These are phyloP conservation scores for Serendipita sp. DNA, from an alignment of 768 basidiomycete genomes.

Conservation along the genomic window DNA sequence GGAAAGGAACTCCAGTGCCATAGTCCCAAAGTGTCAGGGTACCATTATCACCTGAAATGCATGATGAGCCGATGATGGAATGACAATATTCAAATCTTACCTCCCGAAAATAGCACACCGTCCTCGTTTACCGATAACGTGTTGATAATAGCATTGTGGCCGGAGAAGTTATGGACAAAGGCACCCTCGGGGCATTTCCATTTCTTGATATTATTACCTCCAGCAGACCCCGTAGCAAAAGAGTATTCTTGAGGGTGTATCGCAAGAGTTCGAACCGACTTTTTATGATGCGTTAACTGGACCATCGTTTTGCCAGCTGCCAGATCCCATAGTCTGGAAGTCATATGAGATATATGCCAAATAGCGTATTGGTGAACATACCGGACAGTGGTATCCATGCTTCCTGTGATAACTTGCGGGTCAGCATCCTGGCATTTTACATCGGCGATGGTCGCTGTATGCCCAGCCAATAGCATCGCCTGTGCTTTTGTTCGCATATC, in stretches of 20 bases:
- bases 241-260: conserved; percentile 95
- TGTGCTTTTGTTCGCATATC: conserved; percentile 98
- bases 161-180: conserved; percentile 92
- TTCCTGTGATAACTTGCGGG: conserved; percentile 94
- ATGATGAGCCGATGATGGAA: not conserved
- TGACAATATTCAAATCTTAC: conserved; percentile 24
- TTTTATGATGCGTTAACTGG: conserved; percentile 98
- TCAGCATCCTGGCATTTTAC: conserved; percentile 95
- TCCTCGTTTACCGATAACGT: conserved; percentile 86
- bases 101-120: conserved; percentile 94
- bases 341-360: conserved; percentile 3
- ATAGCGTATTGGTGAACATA: conserved; percentile 18
- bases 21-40: conserved; percentile 90
- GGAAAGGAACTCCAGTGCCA: conserved; percentile 85
- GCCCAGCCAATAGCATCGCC: conserved; percentile 83
- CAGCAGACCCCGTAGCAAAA: conserved; percentile 88
- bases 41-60: conserved; percentile 66
- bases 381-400: conserved; percentile 96
- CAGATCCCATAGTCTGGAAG: conserved; percentile 76
- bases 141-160: conserved; percentile 97
- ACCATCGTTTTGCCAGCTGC: conserved; percentile 95
- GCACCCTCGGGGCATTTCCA: conserved; percentile 97
- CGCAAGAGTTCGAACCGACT: conserved; percentile 84
- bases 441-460: conserved; percentile 88
- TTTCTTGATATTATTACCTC: conserved; percentile 99